These are phyloP conservation scores for Cornus suecica DNA, from an alignment of 148 eudicot species.

Conservation along the genomic window DNA sequence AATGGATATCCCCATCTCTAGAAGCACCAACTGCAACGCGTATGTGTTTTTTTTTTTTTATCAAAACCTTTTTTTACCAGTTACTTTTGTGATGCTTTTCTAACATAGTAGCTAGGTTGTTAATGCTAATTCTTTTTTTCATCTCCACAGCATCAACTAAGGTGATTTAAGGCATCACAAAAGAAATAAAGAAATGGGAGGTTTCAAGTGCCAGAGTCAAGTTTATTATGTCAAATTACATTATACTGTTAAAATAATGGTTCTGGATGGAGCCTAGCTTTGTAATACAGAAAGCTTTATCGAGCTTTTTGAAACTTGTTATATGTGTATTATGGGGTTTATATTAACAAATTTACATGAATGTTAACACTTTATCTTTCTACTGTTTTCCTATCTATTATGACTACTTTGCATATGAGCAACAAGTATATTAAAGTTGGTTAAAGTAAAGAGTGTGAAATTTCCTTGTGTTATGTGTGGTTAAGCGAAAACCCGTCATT, in stretches of 20 bases:
- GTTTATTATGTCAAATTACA: background rate
- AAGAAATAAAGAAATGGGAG: background rate
- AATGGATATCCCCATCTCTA: conserved; percentile 11
- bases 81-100: background rate
- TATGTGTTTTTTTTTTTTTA: conserved; percentile 5
- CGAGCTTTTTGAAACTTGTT: background rate
- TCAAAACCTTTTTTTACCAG: background rate
- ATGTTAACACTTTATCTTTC: background rate
- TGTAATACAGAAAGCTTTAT: background rate
- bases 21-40: conserved; percentile 18
- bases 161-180: background rate
- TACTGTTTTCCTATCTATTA: background rate
- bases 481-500: too few species aligned
- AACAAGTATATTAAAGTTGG: too few species aligned
- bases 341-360: too few species aligned
- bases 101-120: background rate
- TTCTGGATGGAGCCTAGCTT: background rate
- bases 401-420: background rate
- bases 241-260: background rate
- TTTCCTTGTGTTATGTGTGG: too few species aligned
- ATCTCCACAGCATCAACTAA: background rate
- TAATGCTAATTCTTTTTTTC: too few species aligned
- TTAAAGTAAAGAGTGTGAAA: too few species aligned
- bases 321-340: background rate
- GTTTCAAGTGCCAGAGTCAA: background rate